Evolutionary conservation across 345 rosid species (phyloP).

Genomic region (Erysimum cheiranthoides): DNA sequence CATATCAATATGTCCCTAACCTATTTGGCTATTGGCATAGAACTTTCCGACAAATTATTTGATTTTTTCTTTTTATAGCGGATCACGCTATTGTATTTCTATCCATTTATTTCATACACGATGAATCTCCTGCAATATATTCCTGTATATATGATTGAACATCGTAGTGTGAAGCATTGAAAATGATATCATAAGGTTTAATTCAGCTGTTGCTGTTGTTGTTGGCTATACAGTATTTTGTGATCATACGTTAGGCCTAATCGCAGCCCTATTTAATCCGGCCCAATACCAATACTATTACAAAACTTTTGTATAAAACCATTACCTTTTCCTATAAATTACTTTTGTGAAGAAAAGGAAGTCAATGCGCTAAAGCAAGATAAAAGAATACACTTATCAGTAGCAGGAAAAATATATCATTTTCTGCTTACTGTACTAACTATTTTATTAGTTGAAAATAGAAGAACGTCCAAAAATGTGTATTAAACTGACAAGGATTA

Average conservation of each 20-base stretch:
- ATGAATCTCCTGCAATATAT: neutral
- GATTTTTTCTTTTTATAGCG: slow-evolving; percentile 8
- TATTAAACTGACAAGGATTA: neutral
- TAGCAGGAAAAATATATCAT: neutral
- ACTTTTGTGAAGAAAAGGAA: neutral
- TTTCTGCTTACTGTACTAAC: neutral
- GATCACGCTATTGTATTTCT: slow-evolving; percentile 42
- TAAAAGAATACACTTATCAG: neutral
- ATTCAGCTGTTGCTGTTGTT: neutral
- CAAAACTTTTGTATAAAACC: no score
- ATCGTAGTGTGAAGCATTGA: neutral
- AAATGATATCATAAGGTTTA: neutral
- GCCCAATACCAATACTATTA: slow-evolving; percentile 5
- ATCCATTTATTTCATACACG: slow-evolving; percentile 33
- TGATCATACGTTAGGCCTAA: slow-evolving; percentile 4
- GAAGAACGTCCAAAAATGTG: neutral
- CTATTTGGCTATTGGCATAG: slow-evolving; percentile 29
- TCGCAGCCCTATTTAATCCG: neutral
- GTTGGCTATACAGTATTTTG: neutral
- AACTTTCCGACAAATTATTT: slow-evolving; percentile 15
- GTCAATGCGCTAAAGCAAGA: no score
- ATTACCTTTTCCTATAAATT: no score
- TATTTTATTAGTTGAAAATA: neutral
- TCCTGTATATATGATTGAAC: slow-evolving; percentile 12
- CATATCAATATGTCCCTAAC: slow-evolving; percentile 41